Base-by-base conservation (phyloP, 2,329 filamentous ascomycete species). In the Colletotrichum sp. region DNA sequence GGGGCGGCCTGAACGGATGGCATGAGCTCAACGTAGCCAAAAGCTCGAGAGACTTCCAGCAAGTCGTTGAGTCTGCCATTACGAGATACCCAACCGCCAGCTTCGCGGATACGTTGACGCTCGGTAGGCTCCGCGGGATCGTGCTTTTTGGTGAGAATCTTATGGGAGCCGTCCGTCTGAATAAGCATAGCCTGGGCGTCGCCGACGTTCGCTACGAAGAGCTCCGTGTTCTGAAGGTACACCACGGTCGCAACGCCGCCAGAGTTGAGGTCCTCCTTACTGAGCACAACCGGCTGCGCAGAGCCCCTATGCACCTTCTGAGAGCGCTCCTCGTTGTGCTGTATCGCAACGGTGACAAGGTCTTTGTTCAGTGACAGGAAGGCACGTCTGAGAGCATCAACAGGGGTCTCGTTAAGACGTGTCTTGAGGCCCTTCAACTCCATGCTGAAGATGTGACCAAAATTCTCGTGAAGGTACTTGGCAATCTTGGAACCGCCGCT, bases 131-230 rank as follows among this genome's bases (percentile, higher is more conserved):
- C 96, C 1, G 96, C 96, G 8, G 97, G 97, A 81, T 99, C 96
- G 83, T 99, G 97, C 84, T 98, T 98, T 75, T 92, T 90, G 4
- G 97, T 99, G 79, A 99, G 89, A 78, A 96, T 93, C 81, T 93
- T 93, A 85, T 97, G 92, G 29, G 93, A 92, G 52, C 96, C 95
- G 82, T 98, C 96, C 2, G 95, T 95, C 80, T 96, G 95, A 78
- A 99, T 97, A 25, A 99, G 90, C 86, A 99, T 94, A n/a, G 96
- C 96, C 85, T 99, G 96, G 7, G 95, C 95, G 85, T 99, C 96
- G 69, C 97, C 97, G 27, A 99, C 95, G 80, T 99, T 99, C 78
- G 96, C 97, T 70, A 99, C 93, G 82, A 95, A 98, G 5, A 99
- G 90, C 80, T 99, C 95, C 85, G 95, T 96, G 79, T 95, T 94